Evolutionary conservation across 192 early-diverging fungal genomes (phyloP), one percentile per base, ranked within the genome.

Genomic region (Phycomyces blakesleeanus): DNA sequence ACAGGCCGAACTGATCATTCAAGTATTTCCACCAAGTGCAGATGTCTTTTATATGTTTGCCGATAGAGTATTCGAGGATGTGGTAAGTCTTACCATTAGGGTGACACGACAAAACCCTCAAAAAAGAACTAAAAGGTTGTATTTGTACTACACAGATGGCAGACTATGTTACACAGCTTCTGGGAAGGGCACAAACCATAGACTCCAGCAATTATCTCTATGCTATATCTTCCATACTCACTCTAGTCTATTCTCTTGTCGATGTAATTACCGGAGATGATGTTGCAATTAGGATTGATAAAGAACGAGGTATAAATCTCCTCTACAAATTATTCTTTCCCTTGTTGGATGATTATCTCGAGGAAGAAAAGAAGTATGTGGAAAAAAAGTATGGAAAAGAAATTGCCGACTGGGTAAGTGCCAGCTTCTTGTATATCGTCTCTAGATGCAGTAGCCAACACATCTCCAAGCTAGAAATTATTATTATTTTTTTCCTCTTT

Each of bases 21-120:
- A 90, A 29, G 86, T 93, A 5, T 93, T 93, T 60, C 81, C 79
- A 14, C 78, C 79, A 22, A 80, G 84, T 16, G 80, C 79, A 1
- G 85, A 91, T 67, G 91, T 89, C 9, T 75, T 88, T 64, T 89
- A 87, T 55, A 66, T 66, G 8, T 93, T 93, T 68, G 76, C 86
- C 20, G 83, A 87, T 69, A 83, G 86, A 11, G 91, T 93, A 26
- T 87, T 93, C 80, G 91, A 93, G 64, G 92, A 93, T 77, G 78
- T 84, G 42, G 77, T 78, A 78, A 67, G 63, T 41, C 38, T 21
- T 44, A 7, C 21, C 12, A 44, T 54, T 21, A n/a, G 25, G 39
- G 10, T 51, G 12, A 38, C 18, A 51, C n/a, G n/a, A n/a, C 4
- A 24, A 37, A 27, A 55, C 10, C 15, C 8, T 47, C 2, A n/a